phyloP scores from a whole-genome alignment of 345 rosid species.

The Brassica nigra region DNA sequence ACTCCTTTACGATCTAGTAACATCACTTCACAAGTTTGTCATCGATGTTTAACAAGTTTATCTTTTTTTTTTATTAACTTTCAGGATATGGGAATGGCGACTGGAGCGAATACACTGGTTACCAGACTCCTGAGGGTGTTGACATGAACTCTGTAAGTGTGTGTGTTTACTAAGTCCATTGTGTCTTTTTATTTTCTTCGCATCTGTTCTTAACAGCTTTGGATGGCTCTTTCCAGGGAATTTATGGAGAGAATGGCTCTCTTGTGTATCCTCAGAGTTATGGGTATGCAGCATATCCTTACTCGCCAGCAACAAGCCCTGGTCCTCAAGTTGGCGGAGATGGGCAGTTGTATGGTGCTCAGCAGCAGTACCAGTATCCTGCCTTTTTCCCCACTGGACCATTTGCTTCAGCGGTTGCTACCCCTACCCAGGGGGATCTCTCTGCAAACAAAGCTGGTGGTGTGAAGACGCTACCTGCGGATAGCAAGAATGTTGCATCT shows the following conservation, averaged over 20 bases:
- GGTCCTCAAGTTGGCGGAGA: conserved; percentile 82
- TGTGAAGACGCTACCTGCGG: conserved; percentile 61
- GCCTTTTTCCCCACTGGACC: conserved; percentile 67
- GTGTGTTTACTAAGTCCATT: neutral
- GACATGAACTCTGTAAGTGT: conserved; percentile 67
- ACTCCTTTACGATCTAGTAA: neutral
- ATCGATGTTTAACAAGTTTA: neutral
- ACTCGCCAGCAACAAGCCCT: conserved; percentile 82
- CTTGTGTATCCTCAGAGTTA: conserved; percentile 68
- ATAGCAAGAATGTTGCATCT: conserved; percentile 55
- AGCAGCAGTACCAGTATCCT: conserved; percentile 96
- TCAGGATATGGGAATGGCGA: conserved; percentile 59
- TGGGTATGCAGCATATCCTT: conserved; percentile 75
- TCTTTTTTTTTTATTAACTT: neutral
- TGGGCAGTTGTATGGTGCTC: conserved; percentile 79
- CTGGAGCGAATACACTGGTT: conserved; percentile 72
- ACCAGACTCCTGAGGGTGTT: conserved; percentile 61
- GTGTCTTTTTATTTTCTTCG: neutral
- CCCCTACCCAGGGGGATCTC: conserved; percentile 58
- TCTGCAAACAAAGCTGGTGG: conserved; percentile 56
- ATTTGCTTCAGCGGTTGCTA: conserved; percentile 51
- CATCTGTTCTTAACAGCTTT: neutral
- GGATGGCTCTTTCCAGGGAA: conserved; percentile 49
- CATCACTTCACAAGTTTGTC: neutral
- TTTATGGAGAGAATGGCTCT: conserved; percentile 83